phyloP scores from a whole-genome alignment of 2,329 filamentous ascomycete species.

The Taxawa tesnikishii region DNA sequence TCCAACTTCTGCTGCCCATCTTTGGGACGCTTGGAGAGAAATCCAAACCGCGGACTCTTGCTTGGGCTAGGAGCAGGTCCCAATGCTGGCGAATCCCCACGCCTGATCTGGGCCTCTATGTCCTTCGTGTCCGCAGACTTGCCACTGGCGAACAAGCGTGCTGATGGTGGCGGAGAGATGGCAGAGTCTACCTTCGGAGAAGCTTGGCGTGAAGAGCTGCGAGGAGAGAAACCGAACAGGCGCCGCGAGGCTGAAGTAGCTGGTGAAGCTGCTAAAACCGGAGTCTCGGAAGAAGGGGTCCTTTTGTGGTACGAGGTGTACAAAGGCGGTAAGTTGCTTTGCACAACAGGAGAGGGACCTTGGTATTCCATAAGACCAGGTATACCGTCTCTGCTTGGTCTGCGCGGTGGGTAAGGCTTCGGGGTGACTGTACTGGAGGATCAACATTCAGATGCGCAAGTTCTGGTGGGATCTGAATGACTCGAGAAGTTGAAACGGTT shows the following conservation, averaged over 20 bases:
- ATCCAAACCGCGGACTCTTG: constrained; percentile 56
- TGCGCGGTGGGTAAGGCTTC: constrained; percentile 30
- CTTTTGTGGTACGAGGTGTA: constrained; percentile 37
- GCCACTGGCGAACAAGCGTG: constrained; percentile 9
- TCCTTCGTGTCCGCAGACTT: constrained; percentile 9
- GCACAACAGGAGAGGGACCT: constrained; percentile 40
- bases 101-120: constrained; percentile 11
- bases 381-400: constrained; percentile 35
- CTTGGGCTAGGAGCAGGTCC: constrained; percentile 45
- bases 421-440: constrained; percentile 33
- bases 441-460: constrained; percentile 46
- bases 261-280: constrained; percentile 15
- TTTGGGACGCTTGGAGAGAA: constrained; percentile 66
- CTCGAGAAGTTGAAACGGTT: constrained; percentile 8
- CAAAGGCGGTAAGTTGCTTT: constrained; percentile 41
- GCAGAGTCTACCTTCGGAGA: constrained; percentile 20
- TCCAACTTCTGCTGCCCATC: constrained; percentile 40
- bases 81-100: constrained; percentile 20
- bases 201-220: constrained; percentile 17
- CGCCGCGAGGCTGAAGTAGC: constrained; percentile 23
- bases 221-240: constrained; percentile 23
- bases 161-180: constrained; percentile 15
- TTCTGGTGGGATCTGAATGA: constrained; percentile 18
- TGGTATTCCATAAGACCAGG: constrained; percentile 29
- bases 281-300: constrained; percentile 34